Evolutionary conservation across 495 filamentous ascomycete genomes (phyloP).

Genomic region (Talaromyces wortmannii): DNA sequence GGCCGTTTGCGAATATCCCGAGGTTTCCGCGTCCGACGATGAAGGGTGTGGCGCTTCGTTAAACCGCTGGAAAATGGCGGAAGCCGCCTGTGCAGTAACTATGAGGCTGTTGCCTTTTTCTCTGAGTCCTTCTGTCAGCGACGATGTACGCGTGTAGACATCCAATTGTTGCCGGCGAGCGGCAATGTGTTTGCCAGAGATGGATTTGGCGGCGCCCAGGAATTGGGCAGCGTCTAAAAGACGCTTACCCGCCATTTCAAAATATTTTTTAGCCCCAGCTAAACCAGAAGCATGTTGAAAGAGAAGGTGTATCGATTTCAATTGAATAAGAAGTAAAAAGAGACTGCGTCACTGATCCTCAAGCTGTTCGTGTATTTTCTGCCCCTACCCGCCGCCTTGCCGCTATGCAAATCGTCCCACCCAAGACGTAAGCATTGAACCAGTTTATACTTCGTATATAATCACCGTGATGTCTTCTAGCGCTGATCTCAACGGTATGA

Average conservation of each 20-base stretch:
- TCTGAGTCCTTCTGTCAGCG: slow-evolving; percentile 60
- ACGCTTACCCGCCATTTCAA: slow-evolving; percentile 58
- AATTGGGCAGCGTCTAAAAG: slow-evolving; percentile 76
- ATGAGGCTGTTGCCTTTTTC: slow-evolving; percentile 56
- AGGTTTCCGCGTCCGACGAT: neutral
- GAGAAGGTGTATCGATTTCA: neutral
- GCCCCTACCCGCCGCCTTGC: slow-evolving; percentile 9
- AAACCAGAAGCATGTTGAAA: neutral
- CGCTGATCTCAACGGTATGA: neutral
- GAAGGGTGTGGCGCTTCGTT: slow-evolving; percentile 30
- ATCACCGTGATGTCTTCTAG: neutral
- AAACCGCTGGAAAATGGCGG: slow-evolving; percentile 49
- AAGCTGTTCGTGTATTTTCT: slow-evolving; percentile 7
- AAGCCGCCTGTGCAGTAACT: slow-evolving; percentile 56
- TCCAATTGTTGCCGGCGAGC: slow-evolving; percentile 74
- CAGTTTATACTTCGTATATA: neutral
- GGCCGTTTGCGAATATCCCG: neutral
- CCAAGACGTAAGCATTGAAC: neutral
- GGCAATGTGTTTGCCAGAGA: slow-evolving; percentile 73
- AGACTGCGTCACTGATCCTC: neutral
- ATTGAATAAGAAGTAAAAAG: neutral
- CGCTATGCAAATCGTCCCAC: neutral
- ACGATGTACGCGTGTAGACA: slow-evolving; percentile 69
- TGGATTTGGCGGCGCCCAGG: slow-evolving; percentile 65
- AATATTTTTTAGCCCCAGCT: neutral